phyloP scores from a whole-genome alignment of 805 yeast genomes.

The Torulaspora gathmanii region DNA sequence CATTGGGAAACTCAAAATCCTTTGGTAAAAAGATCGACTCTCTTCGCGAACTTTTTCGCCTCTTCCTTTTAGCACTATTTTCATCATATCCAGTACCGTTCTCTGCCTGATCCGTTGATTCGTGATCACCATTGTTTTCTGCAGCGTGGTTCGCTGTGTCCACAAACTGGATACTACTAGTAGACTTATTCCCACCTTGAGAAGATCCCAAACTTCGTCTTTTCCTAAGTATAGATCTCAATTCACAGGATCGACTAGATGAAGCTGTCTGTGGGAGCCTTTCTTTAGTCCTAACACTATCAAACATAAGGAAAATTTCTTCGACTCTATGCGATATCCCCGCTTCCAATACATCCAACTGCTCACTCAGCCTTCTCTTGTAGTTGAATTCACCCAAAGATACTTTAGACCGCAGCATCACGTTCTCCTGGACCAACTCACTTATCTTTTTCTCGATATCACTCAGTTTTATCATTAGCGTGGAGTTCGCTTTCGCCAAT shows the following conservation, averaged over 20 bases:
- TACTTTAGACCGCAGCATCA: slow-evolving; percentile 38
- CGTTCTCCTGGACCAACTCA: slow-evolving; percentile 49
- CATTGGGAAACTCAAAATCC: slow-evolving; percentile 29
- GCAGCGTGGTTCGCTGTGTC: slow-evolving; percentile 18
- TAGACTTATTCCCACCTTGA: slow-evolving; percentile 6
- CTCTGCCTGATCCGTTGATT: slow-evolving; percentile 5
- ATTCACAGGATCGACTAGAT: background rate
- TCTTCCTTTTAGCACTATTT: slow-evolving; percentile 27
- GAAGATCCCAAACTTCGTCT: slow-evolving; percentile 4
- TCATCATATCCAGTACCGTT: slow-evolving; percentile 11
- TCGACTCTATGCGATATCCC: slow-evolving; percentile 41
- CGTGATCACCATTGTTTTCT: background rate
- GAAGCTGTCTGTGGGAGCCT: slow-evolving; percentile 29
- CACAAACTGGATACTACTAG: slow-evolving; percentile 11
- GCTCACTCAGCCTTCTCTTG: slow-evolving; percentile 37
- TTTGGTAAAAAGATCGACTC: slow-evolving; percentile 39
- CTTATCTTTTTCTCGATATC: slow-evolving; percentile 50
- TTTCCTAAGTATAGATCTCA: slow-evolving; percentile 10
- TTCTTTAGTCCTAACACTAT: slow-evolving; percentile 40
- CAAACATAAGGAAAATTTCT: slow-evolving; percentile 43
- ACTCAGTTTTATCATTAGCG: slow-evolving; percentile 46
- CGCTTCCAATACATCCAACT: slow-evolving; percentile 40
- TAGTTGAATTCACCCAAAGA: slow-evolving; percentile 32
- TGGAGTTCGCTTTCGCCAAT: slow-evolving; percentile 56
- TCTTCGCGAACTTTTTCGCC: slow-evolving; percentile 40